These are phyloP conservation scores for Aspergillus vadensis DNA, from an alignment of 2,329 filamentous ascomycete genomes.

Conservation along the genomic window DNA sequence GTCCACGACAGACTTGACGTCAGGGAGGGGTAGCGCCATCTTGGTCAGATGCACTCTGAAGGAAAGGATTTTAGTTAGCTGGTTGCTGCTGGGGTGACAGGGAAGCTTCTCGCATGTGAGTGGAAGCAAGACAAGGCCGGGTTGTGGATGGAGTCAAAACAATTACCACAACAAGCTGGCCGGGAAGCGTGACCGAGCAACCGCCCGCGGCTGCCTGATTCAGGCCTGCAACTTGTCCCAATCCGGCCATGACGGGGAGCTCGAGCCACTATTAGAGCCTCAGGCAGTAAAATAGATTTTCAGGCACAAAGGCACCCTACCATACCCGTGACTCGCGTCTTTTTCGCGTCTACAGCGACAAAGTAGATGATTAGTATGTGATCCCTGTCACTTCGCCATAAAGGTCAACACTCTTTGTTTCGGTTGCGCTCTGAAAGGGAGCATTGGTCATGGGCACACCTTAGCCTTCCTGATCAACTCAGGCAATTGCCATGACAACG, in stretches of 20 bases:
- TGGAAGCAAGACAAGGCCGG: not conserved
- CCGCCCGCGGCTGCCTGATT: not conserved
- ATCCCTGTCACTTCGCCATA: not conserved
- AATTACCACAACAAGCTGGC: conserved; percentile 4
- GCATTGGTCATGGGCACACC: not conserved
- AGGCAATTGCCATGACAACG: conserved; percentile 16
- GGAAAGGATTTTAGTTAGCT: not conserved
- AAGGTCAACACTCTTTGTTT: not conserved
- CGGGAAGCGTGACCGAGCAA: not conserved
- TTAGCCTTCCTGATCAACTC: not conserved
- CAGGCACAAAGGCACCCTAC: conserved; percentile 5
- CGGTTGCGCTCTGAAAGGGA: not conserved
- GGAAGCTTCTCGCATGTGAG: conserved; percentile 16
- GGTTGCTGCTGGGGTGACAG: conserved; percentile 8
- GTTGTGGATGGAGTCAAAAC: not conserved
- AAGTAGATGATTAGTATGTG: too few species aligned
- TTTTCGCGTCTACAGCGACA: not conserved
- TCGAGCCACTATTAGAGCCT: not conserved
- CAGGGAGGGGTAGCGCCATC: conserved; percentile 66
- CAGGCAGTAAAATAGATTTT: not conserved
- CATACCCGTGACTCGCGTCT: conserved; percentile 24
- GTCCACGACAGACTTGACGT: conserved; percentile 69
- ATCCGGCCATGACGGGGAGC: not conserved
- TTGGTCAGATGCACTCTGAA: conserved; percentile 1
- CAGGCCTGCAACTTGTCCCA: not conserved